Conservation (phyloP, 1,284 basidiomycete genomes). For the Tylopilus sp. region DNA sequence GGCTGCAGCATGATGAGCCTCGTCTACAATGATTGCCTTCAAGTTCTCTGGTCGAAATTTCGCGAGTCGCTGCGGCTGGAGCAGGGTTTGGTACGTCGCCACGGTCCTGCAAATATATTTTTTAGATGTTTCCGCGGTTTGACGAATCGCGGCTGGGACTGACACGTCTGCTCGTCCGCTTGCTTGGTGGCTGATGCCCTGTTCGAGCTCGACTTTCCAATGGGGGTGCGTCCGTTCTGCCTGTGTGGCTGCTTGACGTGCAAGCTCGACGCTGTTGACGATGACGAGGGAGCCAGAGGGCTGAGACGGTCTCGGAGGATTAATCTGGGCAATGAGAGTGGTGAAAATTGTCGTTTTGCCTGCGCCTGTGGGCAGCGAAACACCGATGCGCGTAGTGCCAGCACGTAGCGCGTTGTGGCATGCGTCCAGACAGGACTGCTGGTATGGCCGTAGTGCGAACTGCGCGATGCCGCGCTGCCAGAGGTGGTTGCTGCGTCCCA, state of each 20-base stretch:
- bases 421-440: constrained; percentile 78
- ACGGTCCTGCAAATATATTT: constrained; percentile 58
- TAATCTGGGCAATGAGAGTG: constrained; percentile 64
- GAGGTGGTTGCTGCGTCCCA: no score
- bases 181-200: constrained; percentile 73
- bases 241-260: constrained; percentile 80
- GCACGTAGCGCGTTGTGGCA: constrained; percentile 69
- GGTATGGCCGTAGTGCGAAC: constrained; percentile 78
- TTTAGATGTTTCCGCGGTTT: neutral
- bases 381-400: constrained; percentile 78
- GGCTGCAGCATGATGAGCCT: constrained; percentile 94
- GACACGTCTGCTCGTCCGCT: constrained; percentile 84
- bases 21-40: constrained; percentile 88
- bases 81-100: constrained; percentile 89
- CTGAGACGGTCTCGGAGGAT: constrained; percentile 38
- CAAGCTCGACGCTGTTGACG: constrained; percentile 86
- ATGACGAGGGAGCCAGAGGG: constrained; percentile 72
- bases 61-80: constrained; percentile 59
- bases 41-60: constrained; percentile 76
- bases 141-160: constrained; percentile 26
- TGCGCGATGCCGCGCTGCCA: constrained; percentile 10
- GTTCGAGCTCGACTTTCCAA: constrained; percentile 88
- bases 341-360: constrained; percentile 96
- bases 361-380: constrained; percentile 87
- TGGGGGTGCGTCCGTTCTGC: constrained; percentile 66